phyloP scores from a whole-genome alignment of 108 stramenopile genomes.

The Hondaea fermentalgiana region DNA sequence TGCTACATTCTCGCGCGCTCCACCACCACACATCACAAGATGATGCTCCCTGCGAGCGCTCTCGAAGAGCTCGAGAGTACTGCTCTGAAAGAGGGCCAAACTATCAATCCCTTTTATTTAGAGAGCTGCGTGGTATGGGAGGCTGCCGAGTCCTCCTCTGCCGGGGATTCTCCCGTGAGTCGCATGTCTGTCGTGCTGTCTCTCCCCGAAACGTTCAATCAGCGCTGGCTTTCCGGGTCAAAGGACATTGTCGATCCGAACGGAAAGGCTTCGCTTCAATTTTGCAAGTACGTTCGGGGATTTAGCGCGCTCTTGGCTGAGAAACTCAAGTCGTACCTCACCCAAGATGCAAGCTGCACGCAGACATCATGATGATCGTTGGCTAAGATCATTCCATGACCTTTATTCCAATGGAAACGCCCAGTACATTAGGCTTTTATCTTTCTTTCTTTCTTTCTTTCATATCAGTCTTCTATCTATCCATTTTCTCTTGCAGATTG shows the following conservation, averaged over 20 bases:
- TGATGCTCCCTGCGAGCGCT: neutral
- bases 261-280: neutral
- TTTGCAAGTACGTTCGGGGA: neutral
- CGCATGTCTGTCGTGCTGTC: neutral
- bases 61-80: neutral
- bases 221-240: neutral
- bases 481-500: too few species aligned
- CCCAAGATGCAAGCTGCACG: neutral
- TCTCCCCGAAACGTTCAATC: neutral
- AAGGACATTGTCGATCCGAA: neutral
- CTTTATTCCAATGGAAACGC: too few species aligned
- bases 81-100: neutral
- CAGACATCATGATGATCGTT: too few species aligned
- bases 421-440: too few species aligned
- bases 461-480: too few species aligned
- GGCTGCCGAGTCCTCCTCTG: neutral
- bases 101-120: neutral
- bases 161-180: neutral
- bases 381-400: too few species aligned
- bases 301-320: neutral
- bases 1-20: neutral
- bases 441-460: too few species aligned
- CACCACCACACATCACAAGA: neutral
- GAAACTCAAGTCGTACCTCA: neutral
- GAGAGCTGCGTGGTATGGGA: neutral